Evolutionary conservation across 306 rosid species (phyloP), one percentile per base, ranked within the genome.

Genomic region (Bauhinia variegata): DNA sequence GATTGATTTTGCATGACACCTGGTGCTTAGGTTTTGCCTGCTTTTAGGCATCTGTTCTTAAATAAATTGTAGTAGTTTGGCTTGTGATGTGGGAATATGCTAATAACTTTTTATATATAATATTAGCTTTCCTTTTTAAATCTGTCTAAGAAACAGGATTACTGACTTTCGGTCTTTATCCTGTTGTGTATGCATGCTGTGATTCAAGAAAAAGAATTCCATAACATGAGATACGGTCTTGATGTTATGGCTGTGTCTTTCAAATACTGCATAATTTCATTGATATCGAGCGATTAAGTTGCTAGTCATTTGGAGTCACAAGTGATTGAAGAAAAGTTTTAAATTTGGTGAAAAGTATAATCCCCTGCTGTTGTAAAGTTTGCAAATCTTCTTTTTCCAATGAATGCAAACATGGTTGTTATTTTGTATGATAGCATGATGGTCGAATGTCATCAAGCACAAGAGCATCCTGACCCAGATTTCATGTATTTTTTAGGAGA

Each of bases 21-120:
- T 4, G 18, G 17, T 43, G 32, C 67, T 65, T 56, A 14, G 41
- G 53, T 38, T 56, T 63, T 48, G 23, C 51, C 54, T 56, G 32
- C 36, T 54, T 60, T 51, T 53, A 42, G 48, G 32, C 60, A 34
- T 54, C 18, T 75, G 66, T 54, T 61, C 11, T 75, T 39, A 63
- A 52, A 17, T 73, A 14, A 55, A n/a, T 14, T 36, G 41, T 55
- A 1, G 56, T 13, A 12, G 6, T 17, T 44, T 17, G 48, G 67
- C 72, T 47, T 32, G 60, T 15, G 42, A 54, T 32, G 60, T 15
- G 42, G 37, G 16, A 14, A 37, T 53, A 18, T 12, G 12, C 43
- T 54, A 15, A 36, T 34, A 34, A 5, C 54, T 51, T n/a, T 48
- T 42, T 42, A 3, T 42, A 42, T 1, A 36, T 8, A 36, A 36